Percentiles rank a stretch among this genome's conserved stretches.
These are phyloP conservation scores for Tricholoma sp. DNA, from an alignment of 768 basidiomycete species.

Conservation along the genomic window DNA sequence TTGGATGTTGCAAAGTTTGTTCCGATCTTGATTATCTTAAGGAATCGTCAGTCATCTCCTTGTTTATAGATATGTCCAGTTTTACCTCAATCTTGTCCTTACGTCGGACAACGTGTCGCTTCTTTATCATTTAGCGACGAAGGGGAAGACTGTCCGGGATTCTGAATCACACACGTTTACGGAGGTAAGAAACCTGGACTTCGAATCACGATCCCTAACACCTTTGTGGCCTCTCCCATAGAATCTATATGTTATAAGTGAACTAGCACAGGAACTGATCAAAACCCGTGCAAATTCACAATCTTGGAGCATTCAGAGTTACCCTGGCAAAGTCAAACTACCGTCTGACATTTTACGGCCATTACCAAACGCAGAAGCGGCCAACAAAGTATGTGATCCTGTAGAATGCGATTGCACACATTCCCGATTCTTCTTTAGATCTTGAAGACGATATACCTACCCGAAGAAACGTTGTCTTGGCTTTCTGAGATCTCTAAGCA, in stretches of 20 bases:
- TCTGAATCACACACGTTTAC: constrained; percentile 58
- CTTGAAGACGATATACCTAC: constrained; percentile 60
- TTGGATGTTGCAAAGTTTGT: constrained; percentile 77
- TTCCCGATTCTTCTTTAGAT: constrained; percentile 38
- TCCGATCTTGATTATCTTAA: not conserved
- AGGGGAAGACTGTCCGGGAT: constrained; percentile 86
- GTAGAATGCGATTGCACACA: not conserved
- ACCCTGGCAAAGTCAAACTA: constrained; percentile 75
- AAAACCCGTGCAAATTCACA: constrained; percentile 58
- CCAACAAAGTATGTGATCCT: constrained; percentile 45
- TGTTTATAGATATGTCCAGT: constrained; percentile 73
- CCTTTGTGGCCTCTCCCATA: constrained; percentile 23
- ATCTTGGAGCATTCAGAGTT: constrained; percentile 72
- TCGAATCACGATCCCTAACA: not conserved
- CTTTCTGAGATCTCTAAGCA: constrained; percentile 43
- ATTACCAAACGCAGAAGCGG: constrained; percentile 60
- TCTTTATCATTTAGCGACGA: constrained; percentile 75
- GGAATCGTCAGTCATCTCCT: not conserved
- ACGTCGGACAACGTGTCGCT: constrained; percentile 80
- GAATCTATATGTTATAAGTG: constrained; percentile 86
- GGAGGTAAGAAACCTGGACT: constrained; percentile 46
- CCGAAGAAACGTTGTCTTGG: constrained; percentile 54
- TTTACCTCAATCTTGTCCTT: constrained; percentile 77
- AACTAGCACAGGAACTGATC: constrained; percentile 86
- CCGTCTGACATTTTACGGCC: constrained; percentile 79